Base-by-base conservation (phyloP, 2,329 filamentous ascomycete species). In the Pseudonectria foliicola region DNA sequence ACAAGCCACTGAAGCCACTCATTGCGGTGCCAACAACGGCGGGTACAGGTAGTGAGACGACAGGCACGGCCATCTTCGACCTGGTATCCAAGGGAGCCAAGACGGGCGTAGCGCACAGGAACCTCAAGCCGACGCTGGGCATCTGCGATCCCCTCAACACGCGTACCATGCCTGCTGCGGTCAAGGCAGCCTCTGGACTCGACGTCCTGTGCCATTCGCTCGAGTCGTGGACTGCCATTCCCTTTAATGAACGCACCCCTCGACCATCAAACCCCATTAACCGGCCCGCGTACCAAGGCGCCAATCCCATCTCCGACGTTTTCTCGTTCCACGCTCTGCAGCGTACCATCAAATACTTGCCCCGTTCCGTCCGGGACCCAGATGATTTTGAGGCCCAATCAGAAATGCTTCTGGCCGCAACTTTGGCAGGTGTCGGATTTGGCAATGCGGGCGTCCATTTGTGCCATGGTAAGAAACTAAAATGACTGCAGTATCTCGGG, bases 161-260 rank as follows among this genome's bases (percentile, higher is more conserved):
- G 2, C 76, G 81, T 37, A 95, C 90, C 27, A 96, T 98, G 92
- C 92, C 92, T 0, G 77, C 87, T 1, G 87, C 90, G 25, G 92
- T 98, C 14, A 89, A 93, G 63, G 87, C 92, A 4, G 80, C 82
- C 15, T 94, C 89, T 0, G 93, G 92, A 2, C 74, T 98, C 2
- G 92, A 98, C 54, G 92, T 98, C 3, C 73, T 98, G 25, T 98
- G 90, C 61, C 93, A 98, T 65, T 82, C 84, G 10, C 78, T 98
- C 26, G 93, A 98, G 62, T 93, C 85, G 4, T 98, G 90, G 87
- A 98, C 92, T 1, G 92, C 92, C 3, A 96, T 98, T 44, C 93
- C 93, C 0, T 98, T 87, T 67, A 73, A 85, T 50, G 83, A 95
- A 68, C 80, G 92, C 33, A 77, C 71, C 1, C 92, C 92, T 0